A percentile compares a stretch with the other conserved stretches of the same genome.
These are phyloP conservation scores for Striga hermonthica DNA, from an alignment of 305 asterid species.

Conservation along the genomic window DNA sequence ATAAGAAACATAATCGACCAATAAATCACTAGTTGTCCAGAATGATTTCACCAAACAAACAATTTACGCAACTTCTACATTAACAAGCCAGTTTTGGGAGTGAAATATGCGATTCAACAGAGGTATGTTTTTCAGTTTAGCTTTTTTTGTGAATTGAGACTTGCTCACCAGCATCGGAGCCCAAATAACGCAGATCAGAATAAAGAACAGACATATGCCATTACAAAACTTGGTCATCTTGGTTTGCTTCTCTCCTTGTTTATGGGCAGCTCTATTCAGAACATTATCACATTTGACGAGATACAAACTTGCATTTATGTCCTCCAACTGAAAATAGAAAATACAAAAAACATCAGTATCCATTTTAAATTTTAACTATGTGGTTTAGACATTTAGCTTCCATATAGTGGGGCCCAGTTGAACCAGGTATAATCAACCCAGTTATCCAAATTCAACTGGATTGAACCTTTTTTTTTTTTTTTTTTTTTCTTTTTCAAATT, in stretches of 20 bases:
- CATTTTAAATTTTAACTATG: conserved; percentile 17
- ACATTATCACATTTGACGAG: conserved; percentile 96
- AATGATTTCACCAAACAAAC: no score
- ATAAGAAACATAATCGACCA: conserved; percentile 22
- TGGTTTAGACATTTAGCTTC: no score
- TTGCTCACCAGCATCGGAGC: conserved; percentile 97
- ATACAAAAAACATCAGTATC: conserved; percentile 34
- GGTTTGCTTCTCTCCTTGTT: conserved; percentile 89
- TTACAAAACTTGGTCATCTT: conserved; percentile 92
- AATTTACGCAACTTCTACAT: not conserved
- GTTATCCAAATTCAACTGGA: conserved; percentile 1
- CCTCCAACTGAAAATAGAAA: conserved; percentile 78
- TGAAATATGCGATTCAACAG: conserved; percentile 1
- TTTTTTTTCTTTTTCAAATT: no score
- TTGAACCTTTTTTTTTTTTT: not conserved
- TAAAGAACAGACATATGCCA: conserved; percentile 87
- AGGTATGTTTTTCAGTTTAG: not conserved
- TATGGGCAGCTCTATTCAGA: conserved; percentile 84
- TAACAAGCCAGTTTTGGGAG: not conserved
- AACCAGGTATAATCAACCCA: no score
- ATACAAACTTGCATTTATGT: conserved; percentile 96
- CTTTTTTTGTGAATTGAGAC: conserved; percentile 16
- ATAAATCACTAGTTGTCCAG: no score
- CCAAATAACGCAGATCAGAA: conserved; percentile 94
- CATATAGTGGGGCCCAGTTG: no score